Conservation (phyloP, 1,139 yeast species). For the Geotrichum klebahnii region DNA sequence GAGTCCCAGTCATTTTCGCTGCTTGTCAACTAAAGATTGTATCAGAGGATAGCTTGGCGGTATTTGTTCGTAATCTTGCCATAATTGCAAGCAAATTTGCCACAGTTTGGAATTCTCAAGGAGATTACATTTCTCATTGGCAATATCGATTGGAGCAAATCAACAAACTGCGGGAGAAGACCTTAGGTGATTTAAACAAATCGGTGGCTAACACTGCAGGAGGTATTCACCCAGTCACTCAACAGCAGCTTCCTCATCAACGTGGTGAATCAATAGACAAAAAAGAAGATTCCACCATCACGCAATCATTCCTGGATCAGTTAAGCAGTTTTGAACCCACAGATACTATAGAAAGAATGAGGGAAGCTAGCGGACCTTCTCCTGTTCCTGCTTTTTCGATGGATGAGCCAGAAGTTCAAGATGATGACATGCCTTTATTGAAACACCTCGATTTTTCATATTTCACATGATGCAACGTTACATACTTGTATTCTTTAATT, state of each 20-base stretch:
- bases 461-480: background rate
- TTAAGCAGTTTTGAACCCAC: background rate
- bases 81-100: slow-evolving; percentile 69
- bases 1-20: slow-evolving; percentile 72
- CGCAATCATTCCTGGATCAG: slow-evolving; percentile 12
- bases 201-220: background rate
- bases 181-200: background rate
- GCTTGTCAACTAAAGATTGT: slow-evolving; percentile 71
- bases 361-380: background rate
- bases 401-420: slow-evolving; percentile 20
- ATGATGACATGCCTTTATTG: slow-evolving; percentile 23
- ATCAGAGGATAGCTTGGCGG: slow-evolving; percentile 55
- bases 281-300: slow-evolving; percentile 6
- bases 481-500: background rate
- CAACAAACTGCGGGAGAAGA: slow-evolving; percentile 35
- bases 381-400: slow-evolving; percentile 5
- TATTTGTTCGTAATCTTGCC: slow-evolving; percentile 62
- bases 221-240: background rate
- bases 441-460: slow-evolving; percentile 12
- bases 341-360: background rate
- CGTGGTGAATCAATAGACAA: slow-evolving; percentile 3
- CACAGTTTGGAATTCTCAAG: slow-evolving; percentile 62
- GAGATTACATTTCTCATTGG: slow-evolving; percentile 60
- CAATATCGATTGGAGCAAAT: slow-evolving; percentile 60
- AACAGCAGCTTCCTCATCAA: background rate